These are phyloP conservation scores for Torulaspora gathmanii DNA, from an alignment of 805 yeast species.

Conservation along the genomic window DNA sequence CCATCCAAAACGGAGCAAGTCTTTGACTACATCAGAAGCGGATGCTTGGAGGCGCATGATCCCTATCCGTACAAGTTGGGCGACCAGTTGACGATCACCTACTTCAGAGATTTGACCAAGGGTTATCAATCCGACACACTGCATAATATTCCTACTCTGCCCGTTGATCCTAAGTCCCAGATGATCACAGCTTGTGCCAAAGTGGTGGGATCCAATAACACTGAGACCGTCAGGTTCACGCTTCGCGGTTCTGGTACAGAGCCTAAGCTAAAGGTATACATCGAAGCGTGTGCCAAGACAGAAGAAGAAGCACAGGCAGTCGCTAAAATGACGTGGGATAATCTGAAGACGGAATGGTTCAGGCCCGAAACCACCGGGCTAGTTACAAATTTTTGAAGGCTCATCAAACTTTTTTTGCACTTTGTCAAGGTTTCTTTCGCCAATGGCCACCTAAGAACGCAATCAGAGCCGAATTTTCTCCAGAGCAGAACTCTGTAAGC, in stretches of 20 bases:
- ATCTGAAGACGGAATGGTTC: conserved; percentile 61
- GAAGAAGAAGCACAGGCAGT: conserved; percentile 46
- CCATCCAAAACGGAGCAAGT: conserved; percentile 48
- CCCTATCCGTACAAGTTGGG: conserved; percentile 52
- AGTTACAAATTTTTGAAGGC: conserved; percentile 6
- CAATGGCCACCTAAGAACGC: neutral
- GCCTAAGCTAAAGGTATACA: conserved; percentile 87
- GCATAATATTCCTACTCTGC: conserved; percentile 57
- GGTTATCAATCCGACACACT: conserved; percentile 73
- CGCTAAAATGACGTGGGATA: conserved; percentile 65
- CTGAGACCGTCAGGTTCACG: conserved; percentile 61
- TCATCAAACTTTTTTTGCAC: neutral
- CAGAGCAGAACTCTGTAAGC: too few species aligned
- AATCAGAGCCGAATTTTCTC: too few species aligned
- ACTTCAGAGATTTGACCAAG: conserved; percentile 79
- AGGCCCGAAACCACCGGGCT: conserved; percentile 50
- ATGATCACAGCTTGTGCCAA: conserved; percentile 71
- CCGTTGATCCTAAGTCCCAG: conserved; percentile 67
- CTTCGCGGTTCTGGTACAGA: conserved; percentile 96
- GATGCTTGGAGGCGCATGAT: conserved; percentile 21
- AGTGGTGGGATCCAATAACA: conserved; percentile 18
- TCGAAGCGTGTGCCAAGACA: conserved; percentile 61
- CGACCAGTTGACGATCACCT: conserved; percentile 43
- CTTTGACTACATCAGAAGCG: conserved; percentile 50
- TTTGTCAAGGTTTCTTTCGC: neutral